These are phyloP conservation scores for Clonostachys chloroleuca DNA, from an alignment of 2,329 filamentous ascomycete genomes.

Conservation along the genomic window DNA sequence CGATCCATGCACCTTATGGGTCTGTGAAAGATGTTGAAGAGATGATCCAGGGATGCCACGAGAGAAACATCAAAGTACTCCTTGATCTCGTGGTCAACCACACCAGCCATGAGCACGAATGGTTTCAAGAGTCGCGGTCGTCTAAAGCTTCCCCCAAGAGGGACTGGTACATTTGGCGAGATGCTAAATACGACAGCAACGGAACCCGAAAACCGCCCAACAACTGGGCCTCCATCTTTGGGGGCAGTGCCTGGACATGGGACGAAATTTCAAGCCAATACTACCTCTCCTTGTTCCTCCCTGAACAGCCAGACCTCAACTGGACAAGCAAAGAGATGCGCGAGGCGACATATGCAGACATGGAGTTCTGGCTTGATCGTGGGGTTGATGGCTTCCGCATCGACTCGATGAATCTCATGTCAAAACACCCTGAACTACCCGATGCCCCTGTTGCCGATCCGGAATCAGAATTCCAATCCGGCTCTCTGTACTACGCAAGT, in stretches of 20 bases:
- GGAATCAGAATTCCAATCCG: conserved; percentile 14
- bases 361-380: conserved; percentile 67
- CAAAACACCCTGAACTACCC: conserved; percentile 49
- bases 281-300: conserved; percentile 66
- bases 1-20: conserved; percentile 62
- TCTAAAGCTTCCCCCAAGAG: conserved; percentile 55
- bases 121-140: conserved; percentile 60
- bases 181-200: conserved; percentile 38
- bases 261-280: conserved; percentile 62
- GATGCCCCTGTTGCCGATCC: conserved; percentile 43
- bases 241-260: conserved; percentile 55
- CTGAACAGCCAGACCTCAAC: conserved; percentile 72
- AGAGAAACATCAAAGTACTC: conserved; percentile 62
- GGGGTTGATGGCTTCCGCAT: conserved; percentile 66
- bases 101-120: conserved; percentile 51
- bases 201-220: conserved; percentile 62
- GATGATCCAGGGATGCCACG: conserved; percentile 53
- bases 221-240: conserved; percentile 60
- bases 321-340: conserved; percentile 67
- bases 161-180: conserved; percentile 56
- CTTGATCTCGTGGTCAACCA: conserved; percentile 77
- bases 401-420: conserved; percentile 65
- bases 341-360: conserved; percentile 58
- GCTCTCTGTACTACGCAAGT: not conserved
- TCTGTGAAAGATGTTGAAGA: conserved; percentile 60